Evolutionary conservation across 225 moss, liverwort and hornwort genomes (phyloP), one percentile per base, ranked within the genome.

Genomic region (Polytrichum commune): DNA sequence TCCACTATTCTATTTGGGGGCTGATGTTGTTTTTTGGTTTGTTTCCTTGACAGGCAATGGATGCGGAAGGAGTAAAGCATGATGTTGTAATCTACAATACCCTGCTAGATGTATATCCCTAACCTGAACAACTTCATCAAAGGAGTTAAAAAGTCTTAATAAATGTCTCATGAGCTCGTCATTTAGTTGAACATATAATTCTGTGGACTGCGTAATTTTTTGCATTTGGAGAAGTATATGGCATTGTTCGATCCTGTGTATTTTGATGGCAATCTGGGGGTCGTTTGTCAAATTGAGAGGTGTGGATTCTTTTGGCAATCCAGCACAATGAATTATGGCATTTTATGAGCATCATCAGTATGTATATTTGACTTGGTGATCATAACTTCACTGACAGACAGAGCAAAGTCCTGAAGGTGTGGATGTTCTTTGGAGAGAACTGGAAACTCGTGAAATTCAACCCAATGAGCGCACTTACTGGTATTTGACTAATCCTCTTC

Each of bases 341-440:
- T 46, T 13, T 46, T 46, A 16, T 46, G 46, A 46, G 13, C 23
- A 23, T n/a, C 26, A 65, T 65, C 29, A 18, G 27, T 23, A 27
- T 29, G 29, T 16, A 25, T 16, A 27, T 65, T 27, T 32, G 65
- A 20, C 28, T 65, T 26, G 18, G 28, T 65, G 65, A n/a, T 18
- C n/a, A 22, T 53, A 53, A 35, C 22, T 30, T 67, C 38, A 68
- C n/a, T 74, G 69, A 38, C 82, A 88, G 88, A 84, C 79, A 68
- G 85, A 88, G 80, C 85, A 85, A 74, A 82, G 82, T 73, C 85
- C 85, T 46, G 85, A 88, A 82, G 88, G 88, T 72, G 85, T 82
- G 62, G 85, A 84, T 38, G 69, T 88, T 70, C 82, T 88, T 35
- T 75, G 77, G 78, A 68, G 62, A 73, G 88, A 82, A 55, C 22